These are phyloP conservation scores for Fusarium cicatricum DNA, from an alignment of 2,329 filamentous ascomycete species.

Conservation along the genomic window DNA sequence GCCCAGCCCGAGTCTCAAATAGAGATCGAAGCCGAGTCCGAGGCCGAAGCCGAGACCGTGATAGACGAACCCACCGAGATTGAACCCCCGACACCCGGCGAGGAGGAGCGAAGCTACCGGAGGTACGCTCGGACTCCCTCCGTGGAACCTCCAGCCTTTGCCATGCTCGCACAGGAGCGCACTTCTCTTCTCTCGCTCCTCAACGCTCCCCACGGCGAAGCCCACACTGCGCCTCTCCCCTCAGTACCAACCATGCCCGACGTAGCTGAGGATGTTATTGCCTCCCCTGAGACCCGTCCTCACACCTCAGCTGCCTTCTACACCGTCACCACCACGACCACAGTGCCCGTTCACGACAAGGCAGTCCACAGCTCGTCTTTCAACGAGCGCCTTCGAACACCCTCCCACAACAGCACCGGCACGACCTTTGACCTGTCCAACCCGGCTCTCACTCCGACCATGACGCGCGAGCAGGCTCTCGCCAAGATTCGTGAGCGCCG, in stretches of 20 bases:
- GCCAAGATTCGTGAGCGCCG: conserved; percentile 78
- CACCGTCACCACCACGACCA: conserved; percentile 59
- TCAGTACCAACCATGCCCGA: conserved; percentile 51
- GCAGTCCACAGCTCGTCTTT: conserved; percentile 52
- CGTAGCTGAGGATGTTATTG: conserved; percentile 20
- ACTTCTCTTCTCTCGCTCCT: conserved; percentile 69
- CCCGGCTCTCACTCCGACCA: conserved; percentile 69
- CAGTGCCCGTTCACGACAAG: conserved; percentile 60
- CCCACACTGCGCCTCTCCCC: conserved; percentile 45
- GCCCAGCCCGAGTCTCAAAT: conserved; percentile 8
- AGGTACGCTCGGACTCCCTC: conserved; percentile 68
- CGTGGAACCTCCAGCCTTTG: conserved; percentile 68
- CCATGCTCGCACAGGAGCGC: conserved; percentile 60
- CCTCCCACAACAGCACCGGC: conserved; percentile 49
- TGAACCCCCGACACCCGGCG: conserved; percentile 46
- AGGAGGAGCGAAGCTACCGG: conserved; percentile 46
- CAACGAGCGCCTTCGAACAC: conserved; percentile 55
- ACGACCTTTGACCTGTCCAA: conserved; percentile 61
- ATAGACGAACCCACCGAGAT: conserved; percentile 23
- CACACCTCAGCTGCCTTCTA: conserved; percentile 59
- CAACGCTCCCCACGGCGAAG: conserved; percentile 58
- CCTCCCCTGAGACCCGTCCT: conserved; percentile 47
- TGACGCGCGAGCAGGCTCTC: conserved; percentile 77
- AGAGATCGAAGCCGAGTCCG: conserved; percentile 26
- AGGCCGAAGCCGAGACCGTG: conserved; percentile 32